Base-by-base conservation (phyloP, 1,284 basidiomycete species). In the Naganishia sp. region DNA sequence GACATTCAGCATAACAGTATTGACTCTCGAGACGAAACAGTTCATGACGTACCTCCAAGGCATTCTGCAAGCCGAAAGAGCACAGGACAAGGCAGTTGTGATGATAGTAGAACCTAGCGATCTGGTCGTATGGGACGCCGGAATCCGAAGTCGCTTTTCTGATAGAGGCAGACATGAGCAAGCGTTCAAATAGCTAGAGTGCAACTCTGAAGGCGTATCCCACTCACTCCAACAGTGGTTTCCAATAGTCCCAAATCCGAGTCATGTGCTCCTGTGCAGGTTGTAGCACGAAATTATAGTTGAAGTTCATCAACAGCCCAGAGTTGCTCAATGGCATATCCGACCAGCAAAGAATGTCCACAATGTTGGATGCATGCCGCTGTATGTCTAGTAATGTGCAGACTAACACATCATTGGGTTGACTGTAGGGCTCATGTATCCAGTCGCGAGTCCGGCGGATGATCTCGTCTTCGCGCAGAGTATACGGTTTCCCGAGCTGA, bases 1-100 rank as follows among this genome's bases (percentile, higher is more conserved):
- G 4, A 94, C 90, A 74, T 95, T 91, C 79, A 97, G 94, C 63
- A 98, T 83, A 2, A 94, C 94, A 72, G 97, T 97, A n/a, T 5
- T 5, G 28, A 28, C 5, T 28, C 28, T 39, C 7, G 13, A 39
- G 13, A 2, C 35, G 13, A 39, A 39, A 10, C 10, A 35, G 32
- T 6, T 35, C 32, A 21, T 28, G 35, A 47, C 58, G 17, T 25
- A 61, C 58, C 76, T 95, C 93, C 64, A 96, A 81, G 4, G 94
- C 90, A 74, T 95, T 91, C 79, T 98, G 94, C 64, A 98, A 83
- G 2, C 94, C 94, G 73, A 97, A 98, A 6, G 93, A 95, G 76
- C 96, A 94, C 71, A 97, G 82, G 25, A 94, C 89, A 53, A 95
- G 84, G 77, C 88, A 87, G 41, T 88, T 87, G 75, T 95, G 94